Conservation (phyloP, 495 filamentous ascomycete species). For the Penicillium chermesinum region DNA sequence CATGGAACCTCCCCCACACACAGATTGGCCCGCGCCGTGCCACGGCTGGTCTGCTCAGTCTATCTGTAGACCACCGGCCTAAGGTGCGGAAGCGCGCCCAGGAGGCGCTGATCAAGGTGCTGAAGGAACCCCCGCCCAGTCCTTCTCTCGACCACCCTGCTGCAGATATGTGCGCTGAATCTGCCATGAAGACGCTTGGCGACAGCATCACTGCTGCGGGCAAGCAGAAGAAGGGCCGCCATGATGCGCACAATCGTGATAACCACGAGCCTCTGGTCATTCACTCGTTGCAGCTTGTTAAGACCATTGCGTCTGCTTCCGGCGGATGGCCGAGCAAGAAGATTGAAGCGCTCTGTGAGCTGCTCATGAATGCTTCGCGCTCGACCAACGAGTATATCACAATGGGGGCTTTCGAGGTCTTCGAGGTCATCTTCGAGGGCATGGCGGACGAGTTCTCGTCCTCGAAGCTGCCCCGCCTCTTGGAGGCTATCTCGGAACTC, state of each 20-base stretch:
- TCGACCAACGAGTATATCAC: constrained; percentile 91
- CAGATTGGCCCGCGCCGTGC: constrained; percentile 85
- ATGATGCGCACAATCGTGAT: constrained; percentile 39
- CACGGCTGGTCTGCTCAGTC: constrained; percentile 74
- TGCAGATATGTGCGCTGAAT: constrained; percentile 91
- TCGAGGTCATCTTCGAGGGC: constrained; percentile 89
- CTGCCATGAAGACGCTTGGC: constrained; percentile 68
- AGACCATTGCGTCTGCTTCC: constrained; percentile 76
- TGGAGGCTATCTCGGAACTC: constrained; percentile 83
- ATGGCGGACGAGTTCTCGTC: constrained; percentile 83
- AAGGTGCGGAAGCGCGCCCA: constrained; percentile 94
- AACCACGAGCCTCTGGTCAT: constrained; percentile 78
- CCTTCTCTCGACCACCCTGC: constrained; percentile 90
- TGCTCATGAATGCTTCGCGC: constrained; percentile 78
- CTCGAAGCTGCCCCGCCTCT: constrained; percentile 77
- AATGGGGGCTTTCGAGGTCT: constrained; percentile 92
- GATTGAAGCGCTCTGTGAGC: constrained; percentile 84
- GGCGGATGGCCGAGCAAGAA: constrained; percentile 97
- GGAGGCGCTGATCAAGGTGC: constrained; percentile 77
- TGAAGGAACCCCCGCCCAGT: constrained; percentile 78
- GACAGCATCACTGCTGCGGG: constrained; percentile 58
- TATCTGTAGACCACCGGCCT: constrained; percentile 82
- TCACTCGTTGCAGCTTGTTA: constrained; percentile 85
- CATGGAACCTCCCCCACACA: constrained; percentile 80
- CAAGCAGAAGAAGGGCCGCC: constrained; percentile 61